Evolutionary conservation across 164 flowering plant genomes (phyloP).

Genomic region (Aristolochia californica): DNA sequence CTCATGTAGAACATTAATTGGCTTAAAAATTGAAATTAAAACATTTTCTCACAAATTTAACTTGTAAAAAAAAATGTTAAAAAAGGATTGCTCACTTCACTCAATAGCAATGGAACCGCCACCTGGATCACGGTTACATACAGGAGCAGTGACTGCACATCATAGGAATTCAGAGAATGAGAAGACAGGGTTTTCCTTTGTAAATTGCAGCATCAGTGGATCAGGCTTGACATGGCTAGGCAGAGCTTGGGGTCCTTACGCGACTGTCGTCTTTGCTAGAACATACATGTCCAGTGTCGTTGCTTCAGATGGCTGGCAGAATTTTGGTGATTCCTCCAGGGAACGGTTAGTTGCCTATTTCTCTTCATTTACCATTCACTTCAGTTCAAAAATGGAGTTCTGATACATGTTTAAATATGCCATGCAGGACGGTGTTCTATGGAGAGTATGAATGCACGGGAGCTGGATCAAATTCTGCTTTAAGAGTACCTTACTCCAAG

Average conservation of each 20-base stretch:
- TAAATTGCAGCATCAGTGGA: constrained; percentile 53
- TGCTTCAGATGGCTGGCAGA: constrained; percentile 47
- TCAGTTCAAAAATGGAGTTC: neutral
- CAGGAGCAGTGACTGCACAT: constrained; percentile 70
- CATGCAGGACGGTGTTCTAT: constrained; percentile 49
- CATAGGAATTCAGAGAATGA: constrained; percentile 36
- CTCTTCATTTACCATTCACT: neutral
- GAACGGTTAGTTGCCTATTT: constrained; percentile 25
- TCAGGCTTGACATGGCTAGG: constrained; percentile 68
- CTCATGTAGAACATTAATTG: too few relatives aligned
- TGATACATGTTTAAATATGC: neutral
- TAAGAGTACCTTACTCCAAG: constrained; percentile 40
- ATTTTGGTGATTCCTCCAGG: constrained; percentile 39
- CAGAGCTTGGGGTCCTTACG: constrained; percentile 69
- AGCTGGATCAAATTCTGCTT: constrained; percentile 45
- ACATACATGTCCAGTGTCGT: constrained; percentile 59
- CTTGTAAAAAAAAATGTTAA: neutral
- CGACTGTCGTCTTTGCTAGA: constrained; percentile 52
- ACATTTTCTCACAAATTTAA: neutral
- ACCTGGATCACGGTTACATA: constrained; percentile 17
- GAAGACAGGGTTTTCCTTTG: constrained; percentile 65
- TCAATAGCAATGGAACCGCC: constrained; percentile 30
- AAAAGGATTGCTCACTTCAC: constrained; percentile 36
- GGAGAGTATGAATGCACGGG: constrained; percentile 70
- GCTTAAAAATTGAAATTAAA: too few relatives aligned